A percentile compares a stretch with the other conserved stretches of the same genome.
Conservation (phyloP, 73 alveolate species). For the Urostyla sp. region DNA sequence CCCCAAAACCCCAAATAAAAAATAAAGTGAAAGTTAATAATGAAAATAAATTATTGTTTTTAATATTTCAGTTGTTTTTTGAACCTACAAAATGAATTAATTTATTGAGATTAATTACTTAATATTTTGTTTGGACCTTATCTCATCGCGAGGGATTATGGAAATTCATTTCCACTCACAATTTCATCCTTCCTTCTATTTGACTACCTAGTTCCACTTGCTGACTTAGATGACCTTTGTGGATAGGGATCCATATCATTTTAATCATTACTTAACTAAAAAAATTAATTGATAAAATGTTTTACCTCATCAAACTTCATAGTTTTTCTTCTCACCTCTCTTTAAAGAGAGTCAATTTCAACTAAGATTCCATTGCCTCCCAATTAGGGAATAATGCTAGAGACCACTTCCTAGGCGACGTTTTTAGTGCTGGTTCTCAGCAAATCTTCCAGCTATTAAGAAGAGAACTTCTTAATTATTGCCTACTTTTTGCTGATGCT, state of each 20-base stretch:
- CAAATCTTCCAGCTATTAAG: conserved; percentile 52
- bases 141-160: too few species aligned
- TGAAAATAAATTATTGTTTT: too few species aligned
- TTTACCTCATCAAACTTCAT: not conserved
- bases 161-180: too few species aligned
- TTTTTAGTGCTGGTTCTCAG: conserved; percentile 52
- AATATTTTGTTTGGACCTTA: too few species aligned
- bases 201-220: not conserved
- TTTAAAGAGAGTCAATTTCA: conserved; percentile 45
- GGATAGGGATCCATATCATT: not conserved
- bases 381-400: conserved; percentile 25
- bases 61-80: too few species aligned
- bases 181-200: not conserved
- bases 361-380: conserved; percentile 65
- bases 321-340: not conserved
- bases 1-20: too few species aligned
- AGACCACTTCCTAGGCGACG: conserved; percentile 65
- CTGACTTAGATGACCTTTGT: not conserved
- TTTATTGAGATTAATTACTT: too few species aligned
- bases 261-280: not conserved
- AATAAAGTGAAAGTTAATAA: too few species aligned
- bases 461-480: conserved; percentile 48
- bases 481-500: conserved; percentile 57
- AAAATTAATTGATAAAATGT: not conserved
- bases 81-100: too few species aligned